phyloP scores from a whole-genome alignment of 805 yeast genomes.

The Sugiyamaella floridensis region DNA sequence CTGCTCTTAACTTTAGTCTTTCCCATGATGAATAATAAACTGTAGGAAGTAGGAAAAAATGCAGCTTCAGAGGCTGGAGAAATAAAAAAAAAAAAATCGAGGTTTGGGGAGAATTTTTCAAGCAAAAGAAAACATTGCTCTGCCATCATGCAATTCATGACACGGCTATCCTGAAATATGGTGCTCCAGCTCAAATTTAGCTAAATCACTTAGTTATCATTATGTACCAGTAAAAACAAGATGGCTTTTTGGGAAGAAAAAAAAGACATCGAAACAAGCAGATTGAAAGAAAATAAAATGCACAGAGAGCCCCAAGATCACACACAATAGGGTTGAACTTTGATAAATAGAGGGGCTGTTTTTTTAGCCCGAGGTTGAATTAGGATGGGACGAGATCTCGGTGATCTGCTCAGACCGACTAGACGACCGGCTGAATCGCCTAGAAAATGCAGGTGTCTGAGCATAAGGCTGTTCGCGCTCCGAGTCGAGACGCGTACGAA shows the following conservation, averaged over 20 bases:
- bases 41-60: background rate
- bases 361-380: background rate
- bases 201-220: too few species aligned
- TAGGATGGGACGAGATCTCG: background rate
- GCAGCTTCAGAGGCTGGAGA: background rate
- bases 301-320: too few species aligned
- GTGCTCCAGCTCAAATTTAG: background rate
- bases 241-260: too few species aligned
- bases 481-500: background rate
- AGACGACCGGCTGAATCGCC: background rate
- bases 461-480: background rate
- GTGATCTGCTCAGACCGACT: background rate
- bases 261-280: too few species aligned
- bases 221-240: too few species aligned
- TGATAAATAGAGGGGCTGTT: background rate
- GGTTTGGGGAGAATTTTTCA: constrained; percentile 5
- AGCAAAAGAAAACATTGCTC: constrained; percentile 3
- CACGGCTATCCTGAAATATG: background rate
- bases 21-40: constrained; percentile 9
- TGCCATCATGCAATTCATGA: background rate
- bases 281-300: too few species aligned
- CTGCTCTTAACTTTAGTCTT: constrained; percentile 9
- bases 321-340: background rate
- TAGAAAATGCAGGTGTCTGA: background rate
- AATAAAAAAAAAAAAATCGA: constrained; percentile 9